phyloP scores from a whole-genome alignment of 345 rosid genomes.

The Rhodamnia rubescens region DNA sequence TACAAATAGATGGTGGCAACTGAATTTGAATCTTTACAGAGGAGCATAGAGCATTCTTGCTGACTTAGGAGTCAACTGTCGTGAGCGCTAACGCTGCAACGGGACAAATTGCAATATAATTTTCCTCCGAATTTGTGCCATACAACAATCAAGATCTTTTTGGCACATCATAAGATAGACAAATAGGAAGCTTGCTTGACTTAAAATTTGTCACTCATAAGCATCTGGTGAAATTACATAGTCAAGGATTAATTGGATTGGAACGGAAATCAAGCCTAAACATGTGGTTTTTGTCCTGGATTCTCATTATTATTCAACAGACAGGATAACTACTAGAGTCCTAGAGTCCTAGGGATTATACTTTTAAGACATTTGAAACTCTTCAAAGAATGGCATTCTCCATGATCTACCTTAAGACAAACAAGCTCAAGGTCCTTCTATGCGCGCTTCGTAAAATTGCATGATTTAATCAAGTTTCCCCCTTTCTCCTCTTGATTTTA shows the following conservation, averaged over 20 bases:
- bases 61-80: not conserved
- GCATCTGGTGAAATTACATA: not conserved
- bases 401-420: not conserved
- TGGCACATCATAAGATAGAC: not conserved
- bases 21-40: not conserved
- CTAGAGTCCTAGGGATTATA: not conserved
- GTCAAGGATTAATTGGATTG: not conserved
- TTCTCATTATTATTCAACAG: not conserved
- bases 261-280: not conserved
- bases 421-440: not conserved
- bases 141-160: not conserved
- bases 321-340: not conserved
- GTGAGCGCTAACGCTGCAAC: not conserved
- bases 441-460: not conserved
- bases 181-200: not conserved
- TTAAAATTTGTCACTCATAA: not conserved
- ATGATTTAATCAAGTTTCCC: not conserved
- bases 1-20: not conserved
- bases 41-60: not conserved
- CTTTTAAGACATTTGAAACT: not conserved
- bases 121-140: not conserved
- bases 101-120: not conserved
- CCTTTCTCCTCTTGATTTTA: not conserved
- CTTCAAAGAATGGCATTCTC: not conserved
- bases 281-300: not conserved